Conservation (phyloP, 257 asterid species). For the Apocynum venetum region DNA sequence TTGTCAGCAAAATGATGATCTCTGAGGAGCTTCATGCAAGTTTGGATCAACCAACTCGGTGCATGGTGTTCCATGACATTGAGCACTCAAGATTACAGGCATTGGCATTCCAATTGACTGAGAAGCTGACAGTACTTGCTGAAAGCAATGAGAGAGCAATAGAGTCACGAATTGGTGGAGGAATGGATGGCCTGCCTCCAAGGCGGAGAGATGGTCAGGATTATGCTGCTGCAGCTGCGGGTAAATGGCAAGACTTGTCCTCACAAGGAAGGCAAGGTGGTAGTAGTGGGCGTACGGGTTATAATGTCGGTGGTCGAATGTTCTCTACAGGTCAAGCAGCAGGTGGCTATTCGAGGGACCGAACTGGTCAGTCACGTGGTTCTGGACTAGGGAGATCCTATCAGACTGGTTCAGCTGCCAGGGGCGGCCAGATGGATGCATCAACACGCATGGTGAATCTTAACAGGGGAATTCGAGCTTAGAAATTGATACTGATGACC, state of each 20-base stretch:
- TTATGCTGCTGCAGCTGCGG: conserved; percentile 51
- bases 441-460: conserved; percentile 82
- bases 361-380: conserved; percentile 45
- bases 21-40: conserved; percentile 88
- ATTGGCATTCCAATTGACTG: conserved; percentile 72
- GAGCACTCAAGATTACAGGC: conserved; percentile 78
- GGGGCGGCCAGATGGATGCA: conserved; percentile 60
- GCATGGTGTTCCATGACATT: conserved; percentile 80
- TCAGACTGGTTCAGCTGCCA: conserved; percentile 41
- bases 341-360: conserved; percentile 38
- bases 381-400: conserved; percentile 45
- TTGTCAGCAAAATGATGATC: conserved; percentile 83
- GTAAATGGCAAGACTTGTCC: conserved; percentile 84
- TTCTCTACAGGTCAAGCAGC: conserved; percentile 26
- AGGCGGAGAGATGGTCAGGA: conserved; percentile 92
- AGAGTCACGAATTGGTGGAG: conserved; percentile 77
- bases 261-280: conserved; percentile 66
- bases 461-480: conserved; percentile 55
- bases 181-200: conserved; percentile 71
- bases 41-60: conserved; percentile 89
- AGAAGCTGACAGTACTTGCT: conserved; percentile 72
- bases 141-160: conserved; percentile 82
- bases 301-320: conserved; percentile 40
- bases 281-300: conserved; percentile 55
- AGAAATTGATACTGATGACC: background rate